A percentile compares a stretch with the other conserved stretches of the same genome.
These are phyloP conservation scores for Epichloe glyceriae DNA, from an alignment of 2,329 filamentous ascomycete species.

Conservation along the genomic window DNA sequence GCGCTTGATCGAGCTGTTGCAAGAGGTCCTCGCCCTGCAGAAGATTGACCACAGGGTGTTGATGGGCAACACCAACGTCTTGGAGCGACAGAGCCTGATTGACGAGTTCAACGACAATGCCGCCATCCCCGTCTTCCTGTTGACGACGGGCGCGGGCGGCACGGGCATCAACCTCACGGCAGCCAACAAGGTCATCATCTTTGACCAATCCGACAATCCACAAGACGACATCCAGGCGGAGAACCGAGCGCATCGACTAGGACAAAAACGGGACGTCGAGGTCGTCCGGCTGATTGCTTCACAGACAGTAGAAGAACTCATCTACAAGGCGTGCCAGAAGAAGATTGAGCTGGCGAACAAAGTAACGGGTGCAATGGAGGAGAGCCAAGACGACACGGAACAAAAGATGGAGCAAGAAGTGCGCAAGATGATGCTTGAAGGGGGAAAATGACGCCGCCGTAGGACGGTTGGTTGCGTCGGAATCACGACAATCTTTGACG, in stretches of 20 bases:
- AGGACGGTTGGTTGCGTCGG: constrained; percentile 9
- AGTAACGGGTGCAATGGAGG: constrained; percentile 31
- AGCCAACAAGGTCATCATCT: constrained; percentile 95
- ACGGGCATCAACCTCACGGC: constrained; percentile 92
- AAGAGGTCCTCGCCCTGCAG: constrained; percentile 63
- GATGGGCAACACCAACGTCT: constrained; percentile 71
- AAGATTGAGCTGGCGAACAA: constrained; percentile 76
- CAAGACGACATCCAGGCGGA: constrained; percentile 98
- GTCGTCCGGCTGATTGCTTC: constrained; percentile 73
- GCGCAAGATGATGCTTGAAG: constrained; percentile 27
- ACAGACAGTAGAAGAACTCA: constrained; percentile 83
- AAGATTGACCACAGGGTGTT: constrained; percentile 71
- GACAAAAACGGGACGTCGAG: constrained; percentile 82
- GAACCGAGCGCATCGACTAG: constrained; percentile 89
- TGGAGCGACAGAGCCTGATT: constrained; percentile 74
- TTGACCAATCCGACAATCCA: constrained; percentile 93
- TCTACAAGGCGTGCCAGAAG: constrained; percentile 79
- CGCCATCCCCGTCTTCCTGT: constrained; percentile 76
- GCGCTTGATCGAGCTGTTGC: constrained; percentile 79
- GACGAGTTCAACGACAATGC: constrained; percentile 70
- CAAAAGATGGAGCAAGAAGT: constrained; percentile 31
- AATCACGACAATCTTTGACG: neutral
- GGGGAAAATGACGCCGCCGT: constrained; percentile 26
- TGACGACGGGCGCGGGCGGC: constrained; percentile 90
- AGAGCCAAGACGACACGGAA: constrained; percentile 16